These are phyloP conservation scores for Mediolabrus comicus DNA, from an alignment of 108 stramenopile genomes.

Conservation along the genomic window DNA sequence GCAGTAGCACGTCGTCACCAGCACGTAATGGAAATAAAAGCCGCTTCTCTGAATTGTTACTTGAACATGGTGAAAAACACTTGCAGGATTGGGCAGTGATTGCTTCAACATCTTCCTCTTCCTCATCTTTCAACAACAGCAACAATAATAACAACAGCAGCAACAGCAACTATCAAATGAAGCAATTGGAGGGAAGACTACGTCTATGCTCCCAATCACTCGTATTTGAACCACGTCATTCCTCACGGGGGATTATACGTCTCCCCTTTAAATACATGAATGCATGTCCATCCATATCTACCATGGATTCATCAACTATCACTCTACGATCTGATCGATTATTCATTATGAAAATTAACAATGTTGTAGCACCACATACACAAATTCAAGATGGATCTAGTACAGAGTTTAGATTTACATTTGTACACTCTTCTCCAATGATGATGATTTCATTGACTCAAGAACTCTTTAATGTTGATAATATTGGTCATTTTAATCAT, in stretches of 20 bases:
- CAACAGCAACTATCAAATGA: constrained; percentile 40
- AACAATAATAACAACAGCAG: neutral
- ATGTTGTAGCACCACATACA: constrained; percentile 61
- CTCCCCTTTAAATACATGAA: constrained; percentile 67
- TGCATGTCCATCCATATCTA: constrained; percentile 40
- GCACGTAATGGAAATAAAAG: neutral
- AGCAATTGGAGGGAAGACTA: constrained; percentile 67
- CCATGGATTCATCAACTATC: constrained; percentile 13
- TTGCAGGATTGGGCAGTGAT: constrained; percentile 86
- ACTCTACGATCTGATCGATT: constrained; percentile 46
- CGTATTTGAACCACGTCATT: constrained; percentile 81
- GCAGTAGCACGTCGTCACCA: neutral
- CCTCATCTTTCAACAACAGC: too few species aligned
- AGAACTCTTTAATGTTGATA: constrained; percentile 48
- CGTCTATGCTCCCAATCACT: constrained; percentile 74
- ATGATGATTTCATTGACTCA: constrained; percentile 51
- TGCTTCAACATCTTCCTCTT: constrained; percentile 46
- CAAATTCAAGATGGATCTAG: constrained; percentile 24
- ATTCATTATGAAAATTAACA: constrained; percentile 61
- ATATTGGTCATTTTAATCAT: too few species aligned
- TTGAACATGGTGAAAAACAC: constrained; percentile 80
- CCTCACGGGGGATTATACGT: constrained; percentile 59
- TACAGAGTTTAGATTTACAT: constrained; percentile 59
- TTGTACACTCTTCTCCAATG: constrained; percentile 72
- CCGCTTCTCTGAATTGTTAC: constrained; percentile 70